A percentile compares a stretch with the other conserved stretches of the same genome.
Evolutionary conservation across 2,329 filamentous ascomycete species (phyloP).

Genomic region (Dactylellina leptospora): DNA sequence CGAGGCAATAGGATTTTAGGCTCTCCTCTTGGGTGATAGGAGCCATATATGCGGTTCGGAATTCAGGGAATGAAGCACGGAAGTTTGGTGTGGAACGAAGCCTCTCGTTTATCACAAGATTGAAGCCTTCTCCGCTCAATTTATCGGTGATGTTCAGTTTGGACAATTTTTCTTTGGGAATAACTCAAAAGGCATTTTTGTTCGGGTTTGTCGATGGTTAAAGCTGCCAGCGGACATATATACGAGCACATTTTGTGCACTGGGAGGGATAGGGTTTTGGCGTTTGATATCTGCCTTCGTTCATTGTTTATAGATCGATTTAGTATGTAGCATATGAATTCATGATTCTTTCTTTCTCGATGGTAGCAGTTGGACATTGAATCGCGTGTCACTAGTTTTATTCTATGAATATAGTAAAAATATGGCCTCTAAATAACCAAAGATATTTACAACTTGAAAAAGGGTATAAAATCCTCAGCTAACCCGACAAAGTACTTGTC

Average conservation of each 20-base stretch:
- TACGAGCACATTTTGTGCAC: constrained; percentile 1
- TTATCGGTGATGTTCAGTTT: constrained; percentile 5
- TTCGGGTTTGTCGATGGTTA: no score
- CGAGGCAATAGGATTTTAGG: constrained; percentile 49
- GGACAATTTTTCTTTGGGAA: not conserved
- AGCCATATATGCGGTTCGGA: no score
- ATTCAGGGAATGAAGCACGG: no score
- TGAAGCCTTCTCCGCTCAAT: constrained; percentile 32
- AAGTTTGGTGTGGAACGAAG: no score
- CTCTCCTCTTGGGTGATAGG: not conserved
- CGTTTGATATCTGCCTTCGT: constrained; percentile 10
- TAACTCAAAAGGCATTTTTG: not conserved
- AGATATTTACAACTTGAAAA: constrained; percentile 10
- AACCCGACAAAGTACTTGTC: constrained; percentile 78
- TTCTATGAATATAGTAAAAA: constrained; percentile 26
- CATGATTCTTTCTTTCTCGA: not conserved
- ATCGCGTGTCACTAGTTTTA: no score
- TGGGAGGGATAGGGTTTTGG: constrained; percentile 11
- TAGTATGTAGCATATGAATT: constrained; percentile 36
- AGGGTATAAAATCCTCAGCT: constrained; percentile 11
- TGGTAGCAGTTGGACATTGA: not conserved
- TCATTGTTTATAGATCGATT: constrained; percentile 25
- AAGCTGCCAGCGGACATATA: no score
- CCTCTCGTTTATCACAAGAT: not conserved
- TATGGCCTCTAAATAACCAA: constrained; percentile 5